Evolutionary conservation across 768 basidiomycete genomes (phyloP), one percentile per base, ranked within the genome.

Genomic region (Pholiota microspora): DNA sequence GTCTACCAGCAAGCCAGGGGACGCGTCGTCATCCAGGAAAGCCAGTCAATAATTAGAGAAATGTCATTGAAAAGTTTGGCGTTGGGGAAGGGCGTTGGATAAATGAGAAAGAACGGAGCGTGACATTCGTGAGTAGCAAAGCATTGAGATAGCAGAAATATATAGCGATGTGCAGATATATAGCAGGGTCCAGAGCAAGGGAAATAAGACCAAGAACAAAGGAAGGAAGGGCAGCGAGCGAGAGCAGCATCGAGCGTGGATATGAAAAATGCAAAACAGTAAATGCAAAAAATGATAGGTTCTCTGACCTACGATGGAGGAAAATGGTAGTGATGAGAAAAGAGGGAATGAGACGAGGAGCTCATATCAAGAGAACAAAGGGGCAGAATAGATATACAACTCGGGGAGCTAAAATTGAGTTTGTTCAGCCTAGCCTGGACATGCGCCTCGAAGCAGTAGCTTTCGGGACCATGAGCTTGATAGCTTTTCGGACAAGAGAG

Each of bases 401-500:
- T 31, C 44, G 25, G n/a, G n/a, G n/a, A n/a, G n/a, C n/a, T n/a
- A n/a, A n/a, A 29, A 35, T 24, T 51, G 55, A 51, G 31, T n/a
- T 16, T 16, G 12, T 21, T 70, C 59, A 69, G 59, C 58, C 61
- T 42, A 75, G 56, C 56, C 78, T 76, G 9, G 84, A 82, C 62
- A 78, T 45, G 56, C 80, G 76, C 60, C 76, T 78, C 2, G 81
- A 81, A 55, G 67, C 69, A 5, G 80, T 77, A 8, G 79, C 74
- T 71, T 81, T 88, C 44, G 87, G 84, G 54, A 86, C 86, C 67
- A 91, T 84, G 3, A 88, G 85, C 69, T 86, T 89, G 68, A 92
- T 77, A 10, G 89, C 89, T 45, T 85, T 84, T 34, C 82, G 80
- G 53, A 91, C 81, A 53, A 84, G 73, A 4, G 81, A 76, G 47